Evolutionary conservation across 2,329 filamentous ascomycete genomes (phyloP), one percentile per base, ranked within the genome.

Genomic region (Fusarium sp.): DNA sequence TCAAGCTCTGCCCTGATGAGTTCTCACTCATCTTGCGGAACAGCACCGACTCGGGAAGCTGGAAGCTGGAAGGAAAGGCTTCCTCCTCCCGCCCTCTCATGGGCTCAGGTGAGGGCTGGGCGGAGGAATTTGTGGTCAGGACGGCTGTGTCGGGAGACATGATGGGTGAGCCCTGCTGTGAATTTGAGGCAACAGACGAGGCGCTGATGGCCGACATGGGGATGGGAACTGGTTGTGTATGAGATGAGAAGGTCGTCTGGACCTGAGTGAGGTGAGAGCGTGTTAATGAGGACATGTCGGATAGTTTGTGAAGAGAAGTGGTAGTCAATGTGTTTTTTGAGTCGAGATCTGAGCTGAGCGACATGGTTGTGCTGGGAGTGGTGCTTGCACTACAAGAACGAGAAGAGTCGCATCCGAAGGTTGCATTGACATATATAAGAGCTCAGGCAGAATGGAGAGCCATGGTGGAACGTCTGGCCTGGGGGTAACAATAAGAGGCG

Each of bases 1-100:
- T 84, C 68, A 90, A 80, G 62, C 88, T 88, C 70, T 94, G 91
- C 57, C 88, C 90, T 79, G 94, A 89, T 7, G 93, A 92, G 76
- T 86, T 91, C 72, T 85, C 84, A 79, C 91, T 92, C 7, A 90
- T 87, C 76, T 89, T 88, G 74, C 86, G 87, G 64, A 88, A 85
- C 72, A 94, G 84, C 54, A 93, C 86, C n/a, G 93, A 87, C 76
- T 96, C 94, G 37, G 94, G 93, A 52, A 97, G 88, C 78, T 93
- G 89, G 71, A 95, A 90, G 64, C 88, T 89, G 29, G 86, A 80
- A 35, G 84, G 83, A 62, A 85, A 86, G 37, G 86, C 83, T 62
- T 90, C 90, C 64, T 88, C 83, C 50, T 89, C 88, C 71, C 87
- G 85, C 39, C 88, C 88, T 20, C 87, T 86, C 63, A 88, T 85